These are phyloP conservation scores for Brassica cretica DNA, from an alignment of 345 rosid species.

Conservation along the genomic window DNA sequence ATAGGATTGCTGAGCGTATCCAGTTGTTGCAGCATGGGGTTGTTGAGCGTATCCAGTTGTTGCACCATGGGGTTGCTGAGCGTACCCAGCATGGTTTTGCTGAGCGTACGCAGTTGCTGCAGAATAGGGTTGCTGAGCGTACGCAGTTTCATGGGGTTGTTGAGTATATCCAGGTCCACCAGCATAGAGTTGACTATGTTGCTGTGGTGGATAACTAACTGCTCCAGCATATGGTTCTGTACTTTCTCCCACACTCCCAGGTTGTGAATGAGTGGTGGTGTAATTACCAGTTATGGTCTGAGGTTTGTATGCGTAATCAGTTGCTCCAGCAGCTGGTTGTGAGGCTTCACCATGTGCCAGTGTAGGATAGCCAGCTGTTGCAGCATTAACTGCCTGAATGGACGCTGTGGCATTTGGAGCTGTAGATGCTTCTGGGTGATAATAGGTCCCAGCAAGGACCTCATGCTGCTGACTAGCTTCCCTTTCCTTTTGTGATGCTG, in stretches of 20 bases:
- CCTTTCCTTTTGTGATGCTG: conserved; percentile 34
- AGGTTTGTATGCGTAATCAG: conserved; percentile 26
- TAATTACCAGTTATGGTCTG: conserved; percentile 2
- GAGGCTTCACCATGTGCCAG: not conserved
- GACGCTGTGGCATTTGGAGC: not conserved
- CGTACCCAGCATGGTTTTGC: conserved; percentile 9
- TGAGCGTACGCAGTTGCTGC: conserved; percentile 17
- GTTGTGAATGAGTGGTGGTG: conserved; percentile 30
- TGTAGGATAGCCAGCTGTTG: conserved; percentile 2
- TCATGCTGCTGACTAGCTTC: conserved; percentile 37
- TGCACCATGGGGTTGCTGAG: conserved; percentile 5
- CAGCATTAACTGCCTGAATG: conserved; percentile 21
- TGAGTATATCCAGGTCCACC: conserved; percentile 23
- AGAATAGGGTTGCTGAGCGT: not conserved
- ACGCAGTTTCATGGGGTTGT: conserved; percentile 4
- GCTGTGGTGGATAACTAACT: conserved; percentile 32
- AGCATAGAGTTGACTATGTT: conserved; percentile 28
- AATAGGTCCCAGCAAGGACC: conserved; percentile 20
- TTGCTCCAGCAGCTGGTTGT: conserved; percentile 33
- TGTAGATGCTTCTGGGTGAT: conserved; percentile 22
- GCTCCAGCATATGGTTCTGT: conserved; percentile 30
- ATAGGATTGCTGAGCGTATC: not conserved
- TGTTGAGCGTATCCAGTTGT: conserved; percentile 7
- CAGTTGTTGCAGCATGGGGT: not conserved
- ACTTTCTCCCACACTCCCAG: conserved; percentile 28